A percentile compares a stretch with the other conserved stretches of the same genome.
Evolutionary conservation across 768 basidiomycete species (phyloP).

Genomic region (Gymnopilus junonius): DNA sequence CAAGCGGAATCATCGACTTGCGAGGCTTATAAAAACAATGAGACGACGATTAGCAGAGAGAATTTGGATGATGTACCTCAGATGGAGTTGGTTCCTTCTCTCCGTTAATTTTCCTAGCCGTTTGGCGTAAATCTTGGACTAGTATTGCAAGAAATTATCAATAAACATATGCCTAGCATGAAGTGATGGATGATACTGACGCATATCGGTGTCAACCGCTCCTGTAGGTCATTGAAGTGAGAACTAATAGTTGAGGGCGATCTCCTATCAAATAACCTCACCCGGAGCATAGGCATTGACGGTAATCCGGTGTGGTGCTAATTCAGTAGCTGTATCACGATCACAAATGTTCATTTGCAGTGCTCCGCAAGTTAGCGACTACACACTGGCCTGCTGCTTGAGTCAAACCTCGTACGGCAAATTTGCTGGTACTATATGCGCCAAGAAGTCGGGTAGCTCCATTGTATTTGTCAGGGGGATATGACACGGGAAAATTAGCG

Average conservation of each 20-base stretch:
- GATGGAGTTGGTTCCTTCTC: no score
- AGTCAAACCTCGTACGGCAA: slow-evolving; percentile 44
- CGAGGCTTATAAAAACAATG: no score
- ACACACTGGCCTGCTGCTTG: slow-evolving; percentile 36
- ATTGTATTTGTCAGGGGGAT: no score
- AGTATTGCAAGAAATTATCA: not conserved
- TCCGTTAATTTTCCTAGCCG: not conserved
- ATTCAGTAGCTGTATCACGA: slow-evolving; percentile 19
- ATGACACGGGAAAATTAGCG: no score
- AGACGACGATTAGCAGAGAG: no score
- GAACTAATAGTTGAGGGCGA: no score
- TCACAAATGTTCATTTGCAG: not conserved
- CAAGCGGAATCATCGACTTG: no score
- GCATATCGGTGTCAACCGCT: slow-evolving; percentile 17
- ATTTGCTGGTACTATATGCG: slow-evolving; percentile 41
- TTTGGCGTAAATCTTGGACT: not conserved
- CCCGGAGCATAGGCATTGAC: slow-evolving; percentile 42
- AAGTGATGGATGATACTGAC: slow-evolving; percentile 3
- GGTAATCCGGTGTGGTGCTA: slow-evolving; percentile 30
- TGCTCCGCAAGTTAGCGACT: no score
- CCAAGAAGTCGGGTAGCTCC: not conserved
- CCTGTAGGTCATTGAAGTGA: slow-evolving; percentile 1
- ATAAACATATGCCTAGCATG: not conserved
- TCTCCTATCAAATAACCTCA: no score
- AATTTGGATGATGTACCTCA: no score